Base-by-base conservation (phyloP, 2,329 filamentous ascomycete species). In the Elsinoe australis region DNA sequence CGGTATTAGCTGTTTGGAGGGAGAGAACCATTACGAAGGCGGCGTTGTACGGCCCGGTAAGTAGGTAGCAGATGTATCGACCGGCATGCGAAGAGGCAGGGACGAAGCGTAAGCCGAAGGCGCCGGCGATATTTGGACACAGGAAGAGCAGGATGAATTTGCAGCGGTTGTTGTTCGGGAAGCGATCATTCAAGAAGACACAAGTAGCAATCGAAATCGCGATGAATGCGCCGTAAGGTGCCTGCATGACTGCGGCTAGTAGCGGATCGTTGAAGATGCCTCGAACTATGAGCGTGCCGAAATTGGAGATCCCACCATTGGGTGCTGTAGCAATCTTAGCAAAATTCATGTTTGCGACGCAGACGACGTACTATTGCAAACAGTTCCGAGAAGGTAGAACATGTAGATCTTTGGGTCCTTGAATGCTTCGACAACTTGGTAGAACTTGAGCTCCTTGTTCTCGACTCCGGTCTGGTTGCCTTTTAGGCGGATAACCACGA, bases 381-480 rank as follows among this genome's bases (percentile, higher is more conserved):
- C 66, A 5, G 71, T 52, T 1, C 70, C 72, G 36, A 75, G 62
- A 2, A 70, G 52, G 19, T 74, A 73, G 53, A 78, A 76, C 15
- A 79, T 65, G 60, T 75, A 78, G 0, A 75, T 68, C 58, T 79
- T 79, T 53, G 74, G 73, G 57, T 80, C 76, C 32, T 64, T 60
- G 35, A 76, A 74, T 0, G 74, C 75, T 53, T 79, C 76, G 9
- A 62, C 57, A 32, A 78, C 67, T 54, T 80, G 76, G 17, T 68
- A 65, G 51, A 69, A 70, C 57, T 79, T 78, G 51, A 79, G 64
- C 32, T 63, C 65, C 49, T 74, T 72, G 53, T 78, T 76, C 55
- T 78, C 74, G 3, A 79, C 68, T 4, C 76, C 76, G 0, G 76
- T 78, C 54, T 79, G 74, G 52, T 79, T 78, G 24, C 70, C 67